Base-by-base conservation (phyloP, 805 yeast species). In the Kuraishia molischiana region DNA sequence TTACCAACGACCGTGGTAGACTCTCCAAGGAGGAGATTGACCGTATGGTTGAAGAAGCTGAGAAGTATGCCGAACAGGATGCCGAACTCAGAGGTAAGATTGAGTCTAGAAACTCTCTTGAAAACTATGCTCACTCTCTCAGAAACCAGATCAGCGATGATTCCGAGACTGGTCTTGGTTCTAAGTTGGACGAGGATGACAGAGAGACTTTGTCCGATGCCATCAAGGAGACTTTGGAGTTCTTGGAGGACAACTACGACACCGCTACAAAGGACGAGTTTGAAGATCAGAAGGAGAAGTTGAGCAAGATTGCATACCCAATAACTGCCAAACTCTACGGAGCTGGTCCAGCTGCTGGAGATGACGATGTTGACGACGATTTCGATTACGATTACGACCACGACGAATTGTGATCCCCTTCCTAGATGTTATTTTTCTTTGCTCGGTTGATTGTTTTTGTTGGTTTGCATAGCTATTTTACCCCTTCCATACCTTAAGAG, bases 31-130 rank as follows among this genome's bases (percentile, higher is more conserved):
- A 89, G 45, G 95, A 87, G 46, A 89, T 90, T 53, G 97, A 90
- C 54, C 85, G 90, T 67, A 90, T 90, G 96, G 95, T 90, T 46
- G 92, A 79, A 57, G 97, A 90, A 59, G 97, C 97, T 51, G 97
- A 87, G 66, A 82, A 84, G 67, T 90, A 67, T 54, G 95, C 95
- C 48, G 86, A 84, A 52, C 94, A 87, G 64, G 97, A 90, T 65
- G 80, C 79, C 50, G 79, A 74, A 51, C 72, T 85, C 43, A 83
- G 89, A 58, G 75, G 75, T 44, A 85, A 85, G 72, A 79, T 90
- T 52, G 94, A 83, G 67, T 78, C 95, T 44, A 85, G 86, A 71
- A 89, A 86, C 67, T 67, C 72, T 34, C 73, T 89, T 47, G 97
- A 89, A 68, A 84, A 86, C 63, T 87, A 85, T 58, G 90, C 94